phyloP scores from a whole-genome alignment of 192 early-diverging fungal genomes.

The Umbelopsis isabellina region DNA sequence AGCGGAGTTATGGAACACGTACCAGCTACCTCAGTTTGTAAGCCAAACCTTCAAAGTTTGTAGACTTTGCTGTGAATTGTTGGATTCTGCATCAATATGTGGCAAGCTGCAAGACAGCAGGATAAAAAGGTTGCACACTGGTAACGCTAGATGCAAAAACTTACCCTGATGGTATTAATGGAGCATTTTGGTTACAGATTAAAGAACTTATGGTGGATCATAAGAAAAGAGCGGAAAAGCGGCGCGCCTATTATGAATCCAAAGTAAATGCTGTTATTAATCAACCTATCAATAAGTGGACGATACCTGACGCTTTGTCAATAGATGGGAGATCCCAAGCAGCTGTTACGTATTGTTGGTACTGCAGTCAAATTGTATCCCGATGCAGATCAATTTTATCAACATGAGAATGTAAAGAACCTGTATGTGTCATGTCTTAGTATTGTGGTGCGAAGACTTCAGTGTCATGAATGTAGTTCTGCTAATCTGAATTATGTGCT shows the following conservation, averaged over 20 bases:
- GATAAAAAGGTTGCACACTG: conserved; percentile 31
- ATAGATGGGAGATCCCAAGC: conserved; percentile 51
- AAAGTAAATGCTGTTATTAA: conserved; percentile 28
- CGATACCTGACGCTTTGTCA: conserved; percentile 1
- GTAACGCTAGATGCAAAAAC: background rate
- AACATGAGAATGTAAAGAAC: conserved; percentile 56
- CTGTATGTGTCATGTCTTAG: conserved; percentile 33
- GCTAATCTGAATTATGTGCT: background rate
- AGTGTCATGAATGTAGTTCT: background rate
- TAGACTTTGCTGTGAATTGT: too few relatives aligned
- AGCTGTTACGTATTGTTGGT: conserved; percentile 41
- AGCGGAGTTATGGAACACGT: conserved; percentile 6
- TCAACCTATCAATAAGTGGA: background rate
- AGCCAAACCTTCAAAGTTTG: too few relatives aligned
- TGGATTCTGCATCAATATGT: conserved; percentile 18
- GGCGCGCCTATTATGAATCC: conserved; percentile 52
- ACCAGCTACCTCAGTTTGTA: background rate
- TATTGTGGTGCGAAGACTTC: background rate
- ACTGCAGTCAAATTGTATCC: conserved; percentile 47
- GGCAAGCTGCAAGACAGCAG: conserved; percentile 40
- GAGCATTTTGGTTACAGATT: conserved; percentile 25
- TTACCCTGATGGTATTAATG: background rate
- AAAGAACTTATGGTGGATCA: conserved; percentile 55
- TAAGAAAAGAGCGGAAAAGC: conserved; percentile 51
- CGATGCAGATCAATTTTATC: conserved; percentile 55